Conservation (phyloP, 352 stramenopile genomes). For the Pythium coloratum region DNA sequence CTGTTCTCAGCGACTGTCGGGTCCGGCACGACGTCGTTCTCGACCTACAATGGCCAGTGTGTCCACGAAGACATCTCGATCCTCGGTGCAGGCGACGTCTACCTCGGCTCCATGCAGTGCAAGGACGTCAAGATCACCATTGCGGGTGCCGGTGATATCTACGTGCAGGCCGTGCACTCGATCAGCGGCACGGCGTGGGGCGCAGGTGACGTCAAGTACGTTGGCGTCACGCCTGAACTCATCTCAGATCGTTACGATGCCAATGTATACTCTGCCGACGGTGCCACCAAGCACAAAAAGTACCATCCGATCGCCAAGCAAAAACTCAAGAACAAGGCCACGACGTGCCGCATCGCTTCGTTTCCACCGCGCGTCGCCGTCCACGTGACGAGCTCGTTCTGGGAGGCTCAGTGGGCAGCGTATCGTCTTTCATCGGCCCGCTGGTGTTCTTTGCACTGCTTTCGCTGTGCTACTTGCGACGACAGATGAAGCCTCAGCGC, state of each 20-base stretch:
- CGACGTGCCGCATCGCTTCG: neutral
- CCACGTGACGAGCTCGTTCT: slow-evolving; percentile 12
- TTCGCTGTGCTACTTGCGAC: slow-evolving; percentile 25
- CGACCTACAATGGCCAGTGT: slow-evolving; percentile 7
- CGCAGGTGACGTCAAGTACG: slow-evolving; percentile 28
- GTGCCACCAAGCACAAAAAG: slow-evolving; percentile 8
- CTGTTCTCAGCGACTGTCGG: slow-evolving; percentile 9
- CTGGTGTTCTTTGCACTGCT: slow-evolving; percentile 25
- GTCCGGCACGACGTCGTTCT: slow-evolving; percentile 22
- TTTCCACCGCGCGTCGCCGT: slow-evolving; percentile 13
- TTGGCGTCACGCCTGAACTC: slow-evolving; percentile 18
- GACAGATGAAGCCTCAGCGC: slow-evolving; percentile 21
- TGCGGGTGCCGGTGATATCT: slow-evolving; percentile 15
- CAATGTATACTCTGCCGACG: slow-evolving; percentile 15
- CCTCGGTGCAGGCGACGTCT: slow-evolving; percentile 19
- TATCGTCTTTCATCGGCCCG: slow-evolving; percentile 6
- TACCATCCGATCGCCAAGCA: slow-evolving; percentile 31
- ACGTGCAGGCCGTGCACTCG: slow-evolving; percentile 17
- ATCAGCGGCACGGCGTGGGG: slow-evolving; percentile 21
- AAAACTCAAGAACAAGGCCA: slow-evolving; percentile 5
- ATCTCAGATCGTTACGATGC: slow-evolving; percentile 29
- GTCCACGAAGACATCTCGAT: slow-evolving; percentile 14
- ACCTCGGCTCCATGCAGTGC: slow-evolving; percentile 12
- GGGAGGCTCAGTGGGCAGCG: neutral
- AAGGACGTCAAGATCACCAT: slow-evolving; percentile 22